Evolutionary conservation across 352 stramenopile genomes (phyloP), one percentile per base, ranked within the genome.

Genomic region (Globisporangium polare): DNA sequence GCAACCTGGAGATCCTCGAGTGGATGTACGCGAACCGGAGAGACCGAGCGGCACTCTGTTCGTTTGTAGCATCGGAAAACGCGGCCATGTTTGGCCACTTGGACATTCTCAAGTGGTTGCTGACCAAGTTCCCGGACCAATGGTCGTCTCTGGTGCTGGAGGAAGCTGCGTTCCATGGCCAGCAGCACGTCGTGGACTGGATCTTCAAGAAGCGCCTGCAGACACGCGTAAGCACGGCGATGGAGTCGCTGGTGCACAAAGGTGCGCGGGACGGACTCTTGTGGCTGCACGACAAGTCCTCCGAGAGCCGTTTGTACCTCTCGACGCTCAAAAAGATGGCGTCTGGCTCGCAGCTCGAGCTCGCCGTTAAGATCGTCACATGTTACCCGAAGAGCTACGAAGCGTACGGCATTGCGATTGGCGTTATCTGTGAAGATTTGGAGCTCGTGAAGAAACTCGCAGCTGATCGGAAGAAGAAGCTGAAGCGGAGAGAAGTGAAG

Each of bases 131-230:
- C 17, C 58, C 46, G 5, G 26, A 43, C 2, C 58, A 63, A 47
- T 57, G 26, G 58, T 63, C 58, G 6, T 15, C 22, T 26, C 12
- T 39, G 3, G 49, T 57, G 24, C 47, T 63, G 6, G 58, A 63
- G 24, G n/a, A 56, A 45, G 58, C 58, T 0, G 58, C 58, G 22
- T 18, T 63, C 7, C 47, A 63, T 20, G 50, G 29, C 8, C 58
- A 63, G 47, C 58, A 41, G 46, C 50, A 55, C 5, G n/a, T 63
- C 35, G 31, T 63, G 46, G 58, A 63, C 33, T 63, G 58, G 58
- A 17, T 58, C 35, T 50, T 43, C 35, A 24, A 52, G 22, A 53
- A 50, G 47, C 47, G 31, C 27, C 45, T 58, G 4, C 47, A 20
- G 8, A 42, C 26, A 13, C 13, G 13, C 1, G 47, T 56, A 10